These are phyloP conservation scores for Gastrodia elata DNA, from an alignment of 106 monocot species.

Conservation along the genomic window DNA sequence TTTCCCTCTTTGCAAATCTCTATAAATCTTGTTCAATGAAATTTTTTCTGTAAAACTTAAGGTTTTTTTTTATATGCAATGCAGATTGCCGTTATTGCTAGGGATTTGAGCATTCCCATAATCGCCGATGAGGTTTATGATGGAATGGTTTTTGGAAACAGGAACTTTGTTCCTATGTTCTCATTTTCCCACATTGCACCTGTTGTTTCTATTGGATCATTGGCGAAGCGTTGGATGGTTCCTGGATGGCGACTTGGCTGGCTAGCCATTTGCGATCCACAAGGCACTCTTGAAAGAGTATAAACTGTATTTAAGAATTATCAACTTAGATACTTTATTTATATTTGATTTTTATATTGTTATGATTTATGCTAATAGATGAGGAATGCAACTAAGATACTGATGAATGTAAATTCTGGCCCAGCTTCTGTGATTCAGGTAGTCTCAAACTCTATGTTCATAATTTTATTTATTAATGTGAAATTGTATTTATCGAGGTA, in stretches of 20 bases:
- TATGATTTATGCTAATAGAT: conserved; percentile 24
- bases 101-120: conserved; percentile 51
- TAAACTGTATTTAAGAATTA: background rate
- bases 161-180: conserved; percentile 68
- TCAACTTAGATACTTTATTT: background rate
- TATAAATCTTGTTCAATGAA: too few species aligned
- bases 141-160: conserved; percentile 63
- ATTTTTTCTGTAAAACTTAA: too few species aligned
- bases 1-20: too few species aligned
- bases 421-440: conserved; percentile 75
- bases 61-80: background rate
- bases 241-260: conserved; percentile 97
- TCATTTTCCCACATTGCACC: conserved; percentile 54
- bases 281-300: conserved; percentile 52
- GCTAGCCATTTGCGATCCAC: conserved; percentile 62
- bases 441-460: conserved; percentile 2
- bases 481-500: background rate
- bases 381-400: conserved; percentile 51
- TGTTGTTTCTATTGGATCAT: conserved; percentile 60
- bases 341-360: background rate
- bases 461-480: background rate
- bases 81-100: conserved; percentile 78
- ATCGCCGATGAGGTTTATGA: conserved; percentile 86
- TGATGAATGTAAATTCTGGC: conserved; percentile 73
- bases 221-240: conserved; percentile 83